A percentile compares a stretch with the other conserved stretches of the same genome.
These are phyloP conservation scores for Tulasnella sp. DNA, from an alignment of 768 basidiomycete species.

Conservation along the genomic window DNA sequence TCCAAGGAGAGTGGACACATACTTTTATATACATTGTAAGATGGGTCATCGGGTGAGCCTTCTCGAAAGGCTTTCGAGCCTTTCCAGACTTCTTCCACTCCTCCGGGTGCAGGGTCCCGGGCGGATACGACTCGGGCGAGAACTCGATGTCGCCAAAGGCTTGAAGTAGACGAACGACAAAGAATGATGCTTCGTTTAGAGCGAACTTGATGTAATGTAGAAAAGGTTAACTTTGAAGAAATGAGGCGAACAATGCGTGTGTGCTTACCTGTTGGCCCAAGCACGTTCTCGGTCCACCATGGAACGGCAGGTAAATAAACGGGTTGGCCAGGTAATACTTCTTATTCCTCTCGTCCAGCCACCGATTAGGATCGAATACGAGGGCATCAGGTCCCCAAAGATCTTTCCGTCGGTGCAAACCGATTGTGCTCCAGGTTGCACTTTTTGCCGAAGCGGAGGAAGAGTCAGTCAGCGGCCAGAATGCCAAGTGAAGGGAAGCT, in stretches of 20 bases:
- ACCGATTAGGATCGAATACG: slow-evolving; percentile 73
- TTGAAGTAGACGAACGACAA: slow-evolving; percentile 64
- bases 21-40: slow-evolving; percentile 68
- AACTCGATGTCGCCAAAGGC: slow-evolving; percentile 57
- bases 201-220: slow-evolving; percentile 56
- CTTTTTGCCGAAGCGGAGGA: no score
- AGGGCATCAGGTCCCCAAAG: slow-evolving; percentile 75
- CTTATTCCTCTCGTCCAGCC: slow-evolving; percentile 54
- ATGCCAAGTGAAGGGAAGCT: neutral
- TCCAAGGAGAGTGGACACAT: neutral
- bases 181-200: slow-evolving; percentile 70
- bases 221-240: neutral
- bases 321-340: slow-evolving; percentile 37
- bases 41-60: slow-evolving; percentile 58
- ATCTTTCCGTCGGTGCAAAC: slow-evolving; percentile 31
- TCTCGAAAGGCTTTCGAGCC: slow-evolving; percentile 52
- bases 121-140: slow-evolving; percentile 58
- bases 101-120: slow-evolving; percentile 54
- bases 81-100: slow-evolving; percentile 48
- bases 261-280: slow-evolving; percentile 36
- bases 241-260: slow-evolving; percentile 10
- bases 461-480: neutral
- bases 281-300: slow-evolving; percentile 57
- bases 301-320: slow-evolving; percentile 69
- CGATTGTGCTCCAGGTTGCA: slow-evolving; percentile 1